Percentiles rank a stretch among this genome's conserved stretches.
Conservation (phyloP, 257 asterid genomes). For the Salvia hispanica region DNA sequence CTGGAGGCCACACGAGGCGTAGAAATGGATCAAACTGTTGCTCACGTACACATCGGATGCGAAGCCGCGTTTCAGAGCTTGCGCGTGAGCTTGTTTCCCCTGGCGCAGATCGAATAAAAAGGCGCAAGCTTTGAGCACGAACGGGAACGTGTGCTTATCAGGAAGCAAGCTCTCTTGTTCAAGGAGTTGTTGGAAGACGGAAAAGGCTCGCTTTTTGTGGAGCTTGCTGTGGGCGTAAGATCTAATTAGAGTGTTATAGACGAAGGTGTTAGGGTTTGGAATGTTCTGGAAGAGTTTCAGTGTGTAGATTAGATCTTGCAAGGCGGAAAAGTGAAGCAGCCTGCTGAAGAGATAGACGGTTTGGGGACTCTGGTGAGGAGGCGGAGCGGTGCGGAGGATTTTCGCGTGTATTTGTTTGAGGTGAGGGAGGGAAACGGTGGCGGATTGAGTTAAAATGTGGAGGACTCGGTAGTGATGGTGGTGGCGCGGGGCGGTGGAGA, state of each 20-base stretch:
- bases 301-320: constrained; percentile 54
- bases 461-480: constrained; percentile 44
- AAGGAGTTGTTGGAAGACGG: constrained; percentile 47
- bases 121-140: constrained; percentile 73
- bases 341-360: constrained; percentile 48
- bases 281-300: constrained; percentile 45
- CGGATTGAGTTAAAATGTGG: constrained; percentile 50
- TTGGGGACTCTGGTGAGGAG: constrained; percentile 38
- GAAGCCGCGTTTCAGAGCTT: constrained; percentile 60
- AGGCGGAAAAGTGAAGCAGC: constrained; percentile 52
- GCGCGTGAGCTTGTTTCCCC: constrained; percentile 71
- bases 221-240: constrained; percentile 59
- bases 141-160: constrained; percentile 78
- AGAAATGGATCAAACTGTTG: constrained; percentile 82
- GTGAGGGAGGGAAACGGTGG: constrained; percentile 54
- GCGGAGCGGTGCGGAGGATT: constrained; percentile 49
- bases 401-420: constrained; percentile 74
- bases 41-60: constrained; percentile 61
- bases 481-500: constrained; percentile 34
- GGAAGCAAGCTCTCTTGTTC: constrained; percentile 43
- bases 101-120: constrained; percentile 57
- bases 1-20: constrained; percentile 64
- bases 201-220: constrained; percentile 47
- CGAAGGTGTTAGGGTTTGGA: constrained; percentile 50
- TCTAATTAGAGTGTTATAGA: constrained; percentile 67